A percentile compares a stretch with the other conserved stretches of the same genome.
phyloP scores from a whole-genome alignment of 2,329 filamentous ascomycete species.

The Mycogone perniciosa region DNA sequence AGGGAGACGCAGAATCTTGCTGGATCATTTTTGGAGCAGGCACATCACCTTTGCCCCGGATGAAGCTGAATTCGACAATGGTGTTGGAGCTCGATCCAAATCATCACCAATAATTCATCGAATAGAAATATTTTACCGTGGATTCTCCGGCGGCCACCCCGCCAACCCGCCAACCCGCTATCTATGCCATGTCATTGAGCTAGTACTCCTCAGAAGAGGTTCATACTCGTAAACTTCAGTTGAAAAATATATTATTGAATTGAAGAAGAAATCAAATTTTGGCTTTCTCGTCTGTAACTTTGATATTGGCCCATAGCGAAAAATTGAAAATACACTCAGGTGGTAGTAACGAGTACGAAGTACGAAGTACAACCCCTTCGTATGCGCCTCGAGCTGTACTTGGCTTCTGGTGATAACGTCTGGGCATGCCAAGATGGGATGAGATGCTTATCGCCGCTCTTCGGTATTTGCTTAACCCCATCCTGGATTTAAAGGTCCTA shows the following conservation, averaged over 20 bases:
- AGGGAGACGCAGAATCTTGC: not conserved
- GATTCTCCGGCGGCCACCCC: slow-evolving; percentile 6
- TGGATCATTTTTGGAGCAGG: slow-evolving; percentile 10
- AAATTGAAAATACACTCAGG: not conserved
- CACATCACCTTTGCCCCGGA: slow-evolving; percentile 1
- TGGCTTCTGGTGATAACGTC: no score
- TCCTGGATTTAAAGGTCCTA: no score
- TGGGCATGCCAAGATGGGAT: no score
- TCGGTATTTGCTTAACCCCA: no score
- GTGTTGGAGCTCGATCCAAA: not conserved
- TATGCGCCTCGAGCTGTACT: no score
- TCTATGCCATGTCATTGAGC: not conserved
- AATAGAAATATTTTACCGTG: slow-evolving; percentile 1
- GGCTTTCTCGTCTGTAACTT: not conserved
- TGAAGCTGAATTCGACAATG: slow-evolving; percentile 3
- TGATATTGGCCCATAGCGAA: not conserved
- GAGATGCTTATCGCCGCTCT: no score
- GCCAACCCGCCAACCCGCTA: not conserved
- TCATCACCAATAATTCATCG: not conserved
- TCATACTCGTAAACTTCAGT: no score
- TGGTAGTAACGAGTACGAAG: not conserved
- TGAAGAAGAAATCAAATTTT: not conserved
- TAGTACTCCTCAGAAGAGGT: no score
- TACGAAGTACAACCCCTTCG: not conserved
- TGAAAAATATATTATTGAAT: no score